A percentile compares a stretch with the other conserved stretches of the same genome.
phyloP scores from a whole-genome alignment of 2,329 filamentous ascomycete genomes.

The Aureobasidium lini region DNA sequence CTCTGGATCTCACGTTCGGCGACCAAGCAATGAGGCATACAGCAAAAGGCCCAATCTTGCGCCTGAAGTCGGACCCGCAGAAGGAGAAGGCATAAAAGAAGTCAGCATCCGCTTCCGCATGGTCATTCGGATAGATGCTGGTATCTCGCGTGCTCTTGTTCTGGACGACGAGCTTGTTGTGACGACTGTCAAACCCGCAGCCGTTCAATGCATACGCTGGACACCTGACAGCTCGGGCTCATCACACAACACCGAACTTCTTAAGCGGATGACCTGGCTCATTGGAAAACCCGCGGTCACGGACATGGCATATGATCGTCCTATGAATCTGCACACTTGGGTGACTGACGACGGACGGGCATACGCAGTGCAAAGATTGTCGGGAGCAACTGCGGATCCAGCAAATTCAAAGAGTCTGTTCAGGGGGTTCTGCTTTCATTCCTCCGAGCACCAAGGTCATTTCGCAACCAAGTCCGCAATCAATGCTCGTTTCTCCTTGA shows the following conservation, averaged over 20 bases:
- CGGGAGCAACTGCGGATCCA: conserved; percentile 30
- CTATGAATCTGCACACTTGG: conserved; percentile 95
- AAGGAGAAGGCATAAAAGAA: conserved; percentile 74
- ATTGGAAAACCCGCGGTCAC: conserved; percentile 66
- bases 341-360: conserved; percentile 79
- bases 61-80: conserved; percentile 59
- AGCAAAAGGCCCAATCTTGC: conserved; percentile 20
- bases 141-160: conserved; percentile 79
- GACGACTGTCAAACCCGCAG: conserved; percentile 81
- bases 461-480: conserved; percentile 70
- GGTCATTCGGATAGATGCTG: conserved; percentile 96
- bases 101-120: conserved; percentile 88
- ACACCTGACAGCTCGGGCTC: conserved; percentile 71
- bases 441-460: conserved; percentile 52
- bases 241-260: conserved; percentile 83
- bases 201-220: conserved; percentile 97
- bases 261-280: conserved; percentile 81
- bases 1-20: conserved; percentile 32
- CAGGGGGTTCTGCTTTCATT: conserved; percentile 84
- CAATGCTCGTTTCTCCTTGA: conserved; percentile 89
- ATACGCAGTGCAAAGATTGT: conserved; percentile 76
- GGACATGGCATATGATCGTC: conserved; percentile 88
- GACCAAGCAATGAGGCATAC: conserved; percentile 42
- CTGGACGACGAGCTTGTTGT: conserved; percentile 90
- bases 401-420: conserved; percentile 61